These are phyloP conservation scores for Picochlorum sp. DNA, from an alignment of 139 green algal species.

Conservation along the genomic window DNA sequence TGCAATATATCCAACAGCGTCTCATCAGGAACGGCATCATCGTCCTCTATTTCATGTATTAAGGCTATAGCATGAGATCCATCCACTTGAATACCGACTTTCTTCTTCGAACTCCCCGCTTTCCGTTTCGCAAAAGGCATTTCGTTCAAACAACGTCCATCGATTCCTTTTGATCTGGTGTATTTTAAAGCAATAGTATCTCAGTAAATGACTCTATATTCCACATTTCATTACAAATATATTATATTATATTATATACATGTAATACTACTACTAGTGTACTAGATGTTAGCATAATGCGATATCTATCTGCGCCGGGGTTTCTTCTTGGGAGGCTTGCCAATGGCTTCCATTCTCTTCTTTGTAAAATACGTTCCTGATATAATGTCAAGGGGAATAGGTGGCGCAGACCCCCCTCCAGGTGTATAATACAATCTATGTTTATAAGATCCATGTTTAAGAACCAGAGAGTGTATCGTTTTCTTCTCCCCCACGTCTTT, in stretches of 20 bases:
- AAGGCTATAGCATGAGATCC: too few relatives aligned
- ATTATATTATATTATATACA: background rate
- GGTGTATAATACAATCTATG: constrained; percentile 56
- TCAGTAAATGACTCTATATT: too few relatives aligned
- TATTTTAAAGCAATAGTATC: too few relatives aligned
- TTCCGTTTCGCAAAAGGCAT: too few relatives aligned
- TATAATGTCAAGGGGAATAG: background rate
- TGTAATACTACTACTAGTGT: background rate
- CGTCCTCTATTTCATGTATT: too few relatives aligned
- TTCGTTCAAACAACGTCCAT: too few relatives aligned
- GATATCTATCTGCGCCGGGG: background rate
- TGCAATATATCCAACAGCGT: too few relatives aligned
- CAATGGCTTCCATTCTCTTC: background rate
- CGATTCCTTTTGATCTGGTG: background rate
- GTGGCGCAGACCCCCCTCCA: background rate
- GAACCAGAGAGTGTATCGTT: constrained; percentile 38
- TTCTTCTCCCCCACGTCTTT: constrained; percentile 46
- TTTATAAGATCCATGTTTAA: constrained; percentile 49
- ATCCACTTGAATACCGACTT: too few relatives aligned
- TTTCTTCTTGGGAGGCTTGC: constrained; percentile 9
- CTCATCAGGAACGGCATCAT: too few relatives aligned
- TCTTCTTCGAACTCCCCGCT: too few relatives aligned
- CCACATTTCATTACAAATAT: background rate
- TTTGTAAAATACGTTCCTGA: background rate
- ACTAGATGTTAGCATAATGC: too few relatives aligned